Evolutionary conservation across 2,329 filamentous ascomycete species (phyloP), one percentile per base, ranked within the genome.

Genomic region (Colletotrichum cordylinicola): DNA sequence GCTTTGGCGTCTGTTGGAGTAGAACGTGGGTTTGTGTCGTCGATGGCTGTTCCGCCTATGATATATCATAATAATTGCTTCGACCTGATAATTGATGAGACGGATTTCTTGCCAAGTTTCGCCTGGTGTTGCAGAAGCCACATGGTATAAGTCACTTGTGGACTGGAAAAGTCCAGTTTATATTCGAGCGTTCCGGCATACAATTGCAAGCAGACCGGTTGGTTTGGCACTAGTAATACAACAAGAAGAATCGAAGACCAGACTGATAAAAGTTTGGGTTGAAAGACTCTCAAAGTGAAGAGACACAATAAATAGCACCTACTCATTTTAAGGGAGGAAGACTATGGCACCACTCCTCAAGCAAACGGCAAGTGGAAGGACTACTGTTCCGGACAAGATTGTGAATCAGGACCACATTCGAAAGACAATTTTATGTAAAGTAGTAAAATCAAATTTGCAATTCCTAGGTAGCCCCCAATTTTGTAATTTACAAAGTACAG

Each of bases 401-500:
- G 21, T 4, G 10, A 52, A 52, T 1, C 13, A 52, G n/a, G 12
- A 21, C 43, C 43, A 21, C n/a, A 7, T 24, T 21, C 12, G n/a
- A 52, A 12, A 13, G 21, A 52, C 21, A 13, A n/a, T 24, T 24
- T 13, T 6, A 52, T 52, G 31, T 37, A 21, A 65, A 31, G 64
- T 58, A 4, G 2, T 52, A 35, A 70, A n/a, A 27, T 35, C n/a
- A 74, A 24, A 31, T 72, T 74, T 24, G 48, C 68, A 21, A 21
- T 74, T 43, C 72, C 60, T 61, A 72, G 48, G 52, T 74, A 67
- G 15, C 55, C 62, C 69, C 69, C 37, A 58, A 67, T 64, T 72
- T 75, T 74, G 55, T 72, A 43, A n/a, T 60, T 72, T 75, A 75
- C 72, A 75, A 58, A 75, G 39, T 72, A 75, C 69, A 75, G 33